These are phyloP conservation scores for Carallia pectinifolia DNA, from an alignment of 345 rosid genomes.

Conservation along the genomic window DNA sequence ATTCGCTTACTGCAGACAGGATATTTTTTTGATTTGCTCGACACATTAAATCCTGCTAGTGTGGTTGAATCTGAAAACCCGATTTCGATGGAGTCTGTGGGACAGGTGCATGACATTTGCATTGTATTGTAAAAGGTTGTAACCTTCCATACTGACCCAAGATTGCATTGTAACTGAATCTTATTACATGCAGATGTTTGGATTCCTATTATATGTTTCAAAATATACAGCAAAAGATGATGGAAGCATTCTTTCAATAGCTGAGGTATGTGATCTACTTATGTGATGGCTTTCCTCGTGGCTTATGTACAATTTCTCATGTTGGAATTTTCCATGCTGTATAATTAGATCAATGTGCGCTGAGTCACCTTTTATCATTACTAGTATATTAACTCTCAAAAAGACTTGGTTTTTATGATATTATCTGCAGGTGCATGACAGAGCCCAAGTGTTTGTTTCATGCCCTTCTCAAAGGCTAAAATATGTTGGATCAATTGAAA, in stretches of 20 bases:
- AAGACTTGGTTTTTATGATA: conserved; percentile 3
- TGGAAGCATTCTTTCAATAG: conserved; percentile 52
- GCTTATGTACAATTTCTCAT: background rate
- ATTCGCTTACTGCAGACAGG: conserved; percentile 57
- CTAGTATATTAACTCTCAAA: background rate
- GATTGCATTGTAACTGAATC: conserved; percentile 11
- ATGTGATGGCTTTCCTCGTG: conserved; percentile 2
- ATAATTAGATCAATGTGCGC: background rate
- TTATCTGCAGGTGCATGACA: conserved; percentile 73
- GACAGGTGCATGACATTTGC: conserved; percentile 52
- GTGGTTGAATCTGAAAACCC: conserved; percentile 54
- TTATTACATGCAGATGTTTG: conserved; percentile 61
- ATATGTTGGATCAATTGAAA: conserved; percentile 56
- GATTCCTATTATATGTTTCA: conserved; percentile 69
- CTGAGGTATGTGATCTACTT: conserved; percentile 48
- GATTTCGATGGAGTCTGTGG: conserved; percentile 72
- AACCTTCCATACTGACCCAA: conserved; percentile 3
- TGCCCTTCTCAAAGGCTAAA: conserved; percentile 51
- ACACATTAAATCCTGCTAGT: conserved; percentile 38
- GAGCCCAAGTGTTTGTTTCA: conserved; percentile 75
- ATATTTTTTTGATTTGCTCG: conserved; percentile 51
- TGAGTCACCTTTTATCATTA: background rate
- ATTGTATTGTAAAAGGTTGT: background rate
- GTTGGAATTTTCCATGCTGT: background rate
- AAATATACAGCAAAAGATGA: conserved; percentile 41